A percentile compares a stretch with the other conserved stretches of the same genome.
These are phyloP conservation scores for Gliomastix tumulicola DNA, from an alignment of 2,329 filamentous ascomycete species.

Conservation along the genomic window DNA sequence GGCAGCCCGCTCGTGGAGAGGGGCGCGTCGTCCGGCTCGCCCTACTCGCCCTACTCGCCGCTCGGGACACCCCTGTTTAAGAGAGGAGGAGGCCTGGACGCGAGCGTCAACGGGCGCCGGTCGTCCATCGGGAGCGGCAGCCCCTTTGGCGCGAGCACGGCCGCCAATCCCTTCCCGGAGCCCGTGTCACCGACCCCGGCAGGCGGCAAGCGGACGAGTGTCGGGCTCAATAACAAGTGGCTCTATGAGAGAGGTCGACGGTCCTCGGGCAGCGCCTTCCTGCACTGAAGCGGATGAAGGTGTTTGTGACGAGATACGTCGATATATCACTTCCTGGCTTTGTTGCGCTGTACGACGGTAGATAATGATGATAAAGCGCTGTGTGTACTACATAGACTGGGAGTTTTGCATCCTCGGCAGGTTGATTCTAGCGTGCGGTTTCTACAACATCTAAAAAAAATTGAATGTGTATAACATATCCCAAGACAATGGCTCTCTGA, in stretches of 20 bases:
- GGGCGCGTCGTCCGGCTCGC: conserved; percentile 28
- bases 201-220: conserved; percentile 60
- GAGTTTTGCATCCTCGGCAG: no score
- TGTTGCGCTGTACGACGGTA: no score
- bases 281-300: no score
- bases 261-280: conserved; percentile 34
- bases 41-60: conserved; percentile 39
- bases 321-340: background rate
- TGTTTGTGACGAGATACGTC: no score
- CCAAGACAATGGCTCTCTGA: no score
- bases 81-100: conserved; percentile 48
- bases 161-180: conserved; percentile 43
- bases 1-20: conserved; percentile 37
- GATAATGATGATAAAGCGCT: no score
- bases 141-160: conserved; percentile 41
- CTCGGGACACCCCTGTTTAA: conserved; percentile 54
- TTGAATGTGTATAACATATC: no score
- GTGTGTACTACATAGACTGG: no score
- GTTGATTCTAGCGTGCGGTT: no score
- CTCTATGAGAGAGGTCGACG: conserved; percentile 76
- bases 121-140: conserved; percentile 56
- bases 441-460: no score
- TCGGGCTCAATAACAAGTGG: conserved; percentile 89
- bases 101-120: conserved; percentile 35
- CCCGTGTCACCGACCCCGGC: conserved; percentile 64